phyloP scores from a whole-genome alignment of 148 eudicot species.

The Selenicereus undatus region DNA sequence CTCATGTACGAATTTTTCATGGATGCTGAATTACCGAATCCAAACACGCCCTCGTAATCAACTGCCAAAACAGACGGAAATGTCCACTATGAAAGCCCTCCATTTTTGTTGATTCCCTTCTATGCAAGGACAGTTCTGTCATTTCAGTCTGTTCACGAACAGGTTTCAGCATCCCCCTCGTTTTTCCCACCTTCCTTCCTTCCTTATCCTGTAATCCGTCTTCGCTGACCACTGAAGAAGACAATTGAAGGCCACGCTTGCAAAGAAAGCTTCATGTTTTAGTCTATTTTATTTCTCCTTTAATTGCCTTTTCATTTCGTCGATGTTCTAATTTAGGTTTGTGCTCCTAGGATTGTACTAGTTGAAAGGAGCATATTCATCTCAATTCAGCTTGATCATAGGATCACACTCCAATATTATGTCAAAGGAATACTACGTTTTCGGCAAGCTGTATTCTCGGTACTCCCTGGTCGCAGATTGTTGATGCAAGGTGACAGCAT shows the following conservation, averaged over 20 bases:
- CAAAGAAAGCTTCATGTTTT: conserved; percentile 14
- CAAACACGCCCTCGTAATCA: neutral
- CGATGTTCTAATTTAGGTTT: neutral
- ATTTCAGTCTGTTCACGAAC: neutral
- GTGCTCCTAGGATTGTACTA: too few relatives aligned
- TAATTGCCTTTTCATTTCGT: neutral
- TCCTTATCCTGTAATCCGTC: neutral
- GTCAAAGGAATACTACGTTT: too few relatives aligned
- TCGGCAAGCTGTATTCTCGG: too few relatives aligned
- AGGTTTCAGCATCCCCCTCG: neutral
- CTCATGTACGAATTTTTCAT: neutral
- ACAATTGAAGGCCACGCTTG: conserved; percentile 5
- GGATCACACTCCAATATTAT: too few relatives aligned
- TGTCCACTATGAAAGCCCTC: conserved; percentile 2
- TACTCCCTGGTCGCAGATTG: too few relatives aligned
- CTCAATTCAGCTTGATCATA: too few relatives aligned
- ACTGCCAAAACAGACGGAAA: neutral
- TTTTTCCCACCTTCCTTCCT: neutral
- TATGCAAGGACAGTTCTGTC: conserved; percentile 24
- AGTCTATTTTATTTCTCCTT: neutral
- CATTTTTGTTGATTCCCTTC: conserved; percentile 10
- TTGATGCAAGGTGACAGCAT: too few relatives aligned
- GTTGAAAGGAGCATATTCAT: too few relatives aligned
- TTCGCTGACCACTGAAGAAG: too few relatives aligned
- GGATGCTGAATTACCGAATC: neutral